Evolutionary conservation across 2,329 filamentous ascomycete genomes (phyloP).

Genomic region (Colletotrichum brevisporum): DNA sequence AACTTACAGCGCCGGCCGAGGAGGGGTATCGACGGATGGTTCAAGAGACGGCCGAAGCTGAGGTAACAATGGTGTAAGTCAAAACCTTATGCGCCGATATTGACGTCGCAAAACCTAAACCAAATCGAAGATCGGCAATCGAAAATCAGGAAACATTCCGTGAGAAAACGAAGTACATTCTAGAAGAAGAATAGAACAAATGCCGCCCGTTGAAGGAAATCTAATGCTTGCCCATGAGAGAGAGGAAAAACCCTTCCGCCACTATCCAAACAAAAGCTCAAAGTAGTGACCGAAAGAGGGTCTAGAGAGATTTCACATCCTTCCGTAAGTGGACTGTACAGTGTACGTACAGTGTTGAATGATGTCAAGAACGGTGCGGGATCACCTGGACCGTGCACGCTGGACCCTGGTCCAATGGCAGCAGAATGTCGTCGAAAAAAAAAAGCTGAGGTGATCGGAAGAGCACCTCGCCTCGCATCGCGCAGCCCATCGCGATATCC

Average conservation of each 20-base stretch:
- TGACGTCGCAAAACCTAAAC: neutral
- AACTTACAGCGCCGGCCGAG: constrained; percentile 9
- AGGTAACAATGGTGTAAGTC: constrained; percentile 36
- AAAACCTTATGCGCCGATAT: constrained; percentile 27
- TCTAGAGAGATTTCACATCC: constrained; percentile 22
- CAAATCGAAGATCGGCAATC: constrained; percentile 2
- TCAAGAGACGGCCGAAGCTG: constrained; percentile 21
- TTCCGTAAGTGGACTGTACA: constrained; percentile 19
- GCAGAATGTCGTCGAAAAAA: constrained; percentile 33
- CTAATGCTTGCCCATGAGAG: neutral
- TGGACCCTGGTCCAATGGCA: constrained; percentile 26
- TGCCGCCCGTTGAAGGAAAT: neutral
- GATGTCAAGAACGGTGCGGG: constrained; percentile 27
- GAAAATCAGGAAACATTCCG: neutral
- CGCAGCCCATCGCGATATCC: neutral
- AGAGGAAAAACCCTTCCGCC: neutral
- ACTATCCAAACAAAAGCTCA: neutral
- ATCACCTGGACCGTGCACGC: constrained; percentile 31
- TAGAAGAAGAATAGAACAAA: neutral
- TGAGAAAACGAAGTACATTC: neutral
- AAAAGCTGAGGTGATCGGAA: constrained; percentile 9
- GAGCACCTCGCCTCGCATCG: constrained; percentile 2
- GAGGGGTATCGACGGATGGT: constrained; percentile 13
- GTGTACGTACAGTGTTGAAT: constrained; percentile 13
- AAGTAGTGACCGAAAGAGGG: constrained; percentile 2